These are phyloP conservation scores for Trichosporon coremiiforme DNA, from an alignment of 1,284 basidiomycete genomes.

Conservation along the genomic window DNA sequence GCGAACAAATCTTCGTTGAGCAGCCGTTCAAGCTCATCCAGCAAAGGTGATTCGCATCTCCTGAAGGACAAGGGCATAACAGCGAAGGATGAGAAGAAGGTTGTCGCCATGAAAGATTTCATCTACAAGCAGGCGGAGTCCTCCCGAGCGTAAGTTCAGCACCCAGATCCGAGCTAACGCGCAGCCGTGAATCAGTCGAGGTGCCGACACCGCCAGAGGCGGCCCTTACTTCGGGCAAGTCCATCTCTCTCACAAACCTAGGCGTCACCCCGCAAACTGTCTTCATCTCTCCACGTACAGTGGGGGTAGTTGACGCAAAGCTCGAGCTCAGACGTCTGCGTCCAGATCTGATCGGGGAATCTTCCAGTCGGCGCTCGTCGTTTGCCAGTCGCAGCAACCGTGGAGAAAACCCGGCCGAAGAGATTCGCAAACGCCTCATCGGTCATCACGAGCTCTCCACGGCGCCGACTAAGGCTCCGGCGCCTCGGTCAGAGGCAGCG, in stretches of 20 bases:
- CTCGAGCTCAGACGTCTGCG: constrained; percentile 44
- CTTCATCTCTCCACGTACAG: constrained; percentile 68
- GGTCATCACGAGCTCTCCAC: not conserved
- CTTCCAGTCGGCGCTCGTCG: constrained; percentile 45
- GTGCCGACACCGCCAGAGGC: constrained; percentile 33
- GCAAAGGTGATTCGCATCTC: constrained; percentile 12
- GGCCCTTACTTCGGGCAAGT: constrained; percentile 40
- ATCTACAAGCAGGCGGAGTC: constrained; percentile 79
- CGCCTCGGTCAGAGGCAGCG: not conserved
- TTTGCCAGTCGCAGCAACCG: constrained; percentile 47
- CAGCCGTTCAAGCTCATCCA: constrained; percentile 12
- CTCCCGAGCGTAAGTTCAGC: constrained; percentile 60
- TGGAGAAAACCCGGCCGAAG: constrained; percentile 46
- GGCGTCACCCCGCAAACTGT: constrained; percentile 93
- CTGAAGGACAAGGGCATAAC: constrained; percentile 59
- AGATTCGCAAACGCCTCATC: constrained; percentile 47
- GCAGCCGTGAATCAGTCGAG: constrained; percentile 40
- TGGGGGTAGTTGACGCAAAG: constrained; percentile 46
- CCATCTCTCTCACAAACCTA: constrained; percentile 69
- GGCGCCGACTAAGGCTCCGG: not conserved
- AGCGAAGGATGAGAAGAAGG: constrained; percentile 48
- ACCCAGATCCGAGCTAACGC: constrained; percentile 20
- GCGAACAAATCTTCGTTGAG: constrained; percentile 24
- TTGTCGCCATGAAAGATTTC: constrained; percentile 76
- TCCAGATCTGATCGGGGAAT: constrained; percentile 37